Evolutionary conservation across 228 moss, liverwort and hornwort genomes (phyloP), one percentile per base, ranked within the genome.

Genomic region (Sphagnum fallax): DNA sequence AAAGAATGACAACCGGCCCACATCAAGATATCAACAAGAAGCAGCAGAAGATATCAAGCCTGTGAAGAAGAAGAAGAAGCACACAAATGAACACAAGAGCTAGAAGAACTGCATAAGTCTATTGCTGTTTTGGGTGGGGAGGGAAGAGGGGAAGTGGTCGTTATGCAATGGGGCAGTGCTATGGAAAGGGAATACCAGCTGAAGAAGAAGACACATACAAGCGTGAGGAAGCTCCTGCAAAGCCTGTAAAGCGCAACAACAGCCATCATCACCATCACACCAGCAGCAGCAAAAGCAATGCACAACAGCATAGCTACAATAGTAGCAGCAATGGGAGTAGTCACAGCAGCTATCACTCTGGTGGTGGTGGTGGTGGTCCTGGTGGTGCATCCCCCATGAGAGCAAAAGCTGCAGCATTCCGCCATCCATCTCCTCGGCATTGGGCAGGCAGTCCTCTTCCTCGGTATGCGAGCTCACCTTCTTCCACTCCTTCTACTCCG

Each of bases 111-210:
- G 32, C 32, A 32, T 32, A 32, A 32, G 32, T 32, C 2, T 32
- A 32, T 32, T 32, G 32, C 32, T 0, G 32, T 32, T 32, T 2
- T 32, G 32, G 32, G 32, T 32, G 32, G 0, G 32, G 32, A 32
- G 32, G 32, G 32, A 32, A 32, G 59, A 60, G 59, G 59, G 11
- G 59, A 60, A 60, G 79, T 74, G 80, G 76, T 80, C 84, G 84
- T 80, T 75, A 84, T 97, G 98, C 98, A 91, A 98, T 98, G 98
- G 98, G 98, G 75, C 98, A 92, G 92, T 98, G 98, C 72, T 98
- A 87, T 74, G 98, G 94, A 68, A 88, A 80, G 81, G 81, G 79
- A 75, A 71, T 75, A 79, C 76, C 82, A 68, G 74, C 55, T 72
- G 80, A 81, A 71, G 79, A 81, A 75, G 79, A 73, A 15, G 71